These are phyloP conservation scores for Aureobasidium subglaciale DNA, from an alignment of 2,329 filamentous ascomycete genomes.

Conservation along the genomic window DNA sequence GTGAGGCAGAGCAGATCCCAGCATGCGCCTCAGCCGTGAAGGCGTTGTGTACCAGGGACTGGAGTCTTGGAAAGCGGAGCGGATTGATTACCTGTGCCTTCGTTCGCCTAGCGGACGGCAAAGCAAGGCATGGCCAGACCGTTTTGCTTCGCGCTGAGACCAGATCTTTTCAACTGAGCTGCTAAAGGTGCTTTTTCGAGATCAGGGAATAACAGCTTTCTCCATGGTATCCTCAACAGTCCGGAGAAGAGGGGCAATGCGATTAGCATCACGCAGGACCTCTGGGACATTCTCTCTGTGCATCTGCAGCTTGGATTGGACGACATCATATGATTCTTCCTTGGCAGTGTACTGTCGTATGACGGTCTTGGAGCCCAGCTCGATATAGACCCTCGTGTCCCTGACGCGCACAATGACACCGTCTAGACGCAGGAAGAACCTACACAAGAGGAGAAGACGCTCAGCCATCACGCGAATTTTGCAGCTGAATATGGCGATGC, in stretches of 20 bases:
- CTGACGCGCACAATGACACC: slow-evolving; percentile 80
- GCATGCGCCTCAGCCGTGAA: not conserved
- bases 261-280: slow-evolving; percentile 72
- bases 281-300: slow-evolving; percentile 67
- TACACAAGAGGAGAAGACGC: slow-evolving; percentile 72
- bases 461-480: slow-evolving; percentile 92
- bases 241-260: slow-evolving; percentile 61
- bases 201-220: slow-evolving; percentile 12
- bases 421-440: slow-evolving; percentile 90
- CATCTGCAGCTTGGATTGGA: slow-evolving; percentile 52
- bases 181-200: not conserved
- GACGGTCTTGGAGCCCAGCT: slow-evolving; percentile 72
- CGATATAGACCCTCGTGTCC: slow-evolving; percentile 86
- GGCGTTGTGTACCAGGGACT: not conserved
- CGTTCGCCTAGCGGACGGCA: not conserved
- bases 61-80: not conserved
- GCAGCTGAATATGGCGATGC: slow-evolving; percentile 80
- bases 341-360: slow-evolving; percentile 86
- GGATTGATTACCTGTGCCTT: not conserved
- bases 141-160: not conserved
- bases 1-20: not conserved
- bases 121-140: not conserved
- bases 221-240: slow-evolving; percentile 65
- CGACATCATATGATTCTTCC: slow-evolving; percentile 71
- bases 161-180: not conserved